These are phyloP conservation scores for Phytopythium helicoides DNA, from an alignment of 352 stramenopile species.

Conservation along the genomic window DNA sequence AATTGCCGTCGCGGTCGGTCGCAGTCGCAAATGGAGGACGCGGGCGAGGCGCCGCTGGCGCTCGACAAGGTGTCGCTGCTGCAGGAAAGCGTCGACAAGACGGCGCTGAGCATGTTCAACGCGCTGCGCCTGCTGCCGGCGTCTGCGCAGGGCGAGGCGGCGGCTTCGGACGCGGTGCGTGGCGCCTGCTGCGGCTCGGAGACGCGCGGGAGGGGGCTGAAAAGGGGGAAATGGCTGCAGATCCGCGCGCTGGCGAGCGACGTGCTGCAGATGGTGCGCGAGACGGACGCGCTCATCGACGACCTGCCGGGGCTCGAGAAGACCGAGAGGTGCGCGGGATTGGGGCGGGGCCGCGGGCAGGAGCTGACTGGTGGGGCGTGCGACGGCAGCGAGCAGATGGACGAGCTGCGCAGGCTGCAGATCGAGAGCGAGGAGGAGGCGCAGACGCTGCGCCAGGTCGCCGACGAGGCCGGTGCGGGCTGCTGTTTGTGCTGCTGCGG, in stretches of 20 bases:
- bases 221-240: no score
- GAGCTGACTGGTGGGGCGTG: no score
- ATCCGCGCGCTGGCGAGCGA: constrained; percentile 76
- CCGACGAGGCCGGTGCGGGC: constrained; percentile 66
- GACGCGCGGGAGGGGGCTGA: no score
- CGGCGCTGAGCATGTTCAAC: constrained; percentile 89
- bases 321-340: constrained; percentile 52
- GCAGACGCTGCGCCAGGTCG: constrained; percentile 77
- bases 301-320: constrained; percentile 79
- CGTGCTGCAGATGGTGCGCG: constrained; percentile 73
- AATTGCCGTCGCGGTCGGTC: no score
- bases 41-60: constrained; percentile 15
- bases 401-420: constrained; percentile 74
- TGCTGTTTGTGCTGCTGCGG: no score
- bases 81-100: constrained; percentile 85
- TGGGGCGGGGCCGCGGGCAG: no score
- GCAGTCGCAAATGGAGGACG: no score
- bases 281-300: constrained; percentile 78
- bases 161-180: constrained; percentile 31
- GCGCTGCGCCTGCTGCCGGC: constrained; percentile 71
- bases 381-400: constrained; percentile 62
- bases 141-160: constrained; percentile 39
- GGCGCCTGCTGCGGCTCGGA: no score
- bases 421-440: constrained; percentile 85
- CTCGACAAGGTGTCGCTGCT: constrained; percentile 82